Evolutionary conservation across 192 early-diverging fungal species (phyloP), one percentile per base, ranked within the genome.

Genomic region (Irineochytrium annulatum): DNA sequence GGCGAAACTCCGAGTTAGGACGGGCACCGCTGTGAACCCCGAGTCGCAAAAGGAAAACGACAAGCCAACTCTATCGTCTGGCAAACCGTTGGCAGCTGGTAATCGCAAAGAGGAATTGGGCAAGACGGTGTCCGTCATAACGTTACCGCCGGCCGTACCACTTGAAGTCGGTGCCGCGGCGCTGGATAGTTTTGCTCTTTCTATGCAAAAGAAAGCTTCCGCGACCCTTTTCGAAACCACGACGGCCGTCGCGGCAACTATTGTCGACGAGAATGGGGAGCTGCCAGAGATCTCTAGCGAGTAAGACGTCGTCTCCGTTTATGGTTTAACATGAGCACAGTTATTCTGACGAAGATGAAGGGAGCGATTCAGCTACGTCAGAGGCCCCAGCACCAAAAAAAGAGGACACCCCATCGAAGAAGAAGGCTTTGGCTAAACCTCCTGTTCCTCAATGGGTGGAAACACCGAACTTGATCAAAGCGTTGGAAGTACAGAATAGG

Each of bases 211-310:
- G n/a, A n/a, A n/a, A n/a, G n/a, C n/a, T n/a, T n/a, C n/a, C 11
- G 46, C 46, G 22, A 8, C 22, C 24, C 46, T 6, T 6, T 22
- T 14, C 46, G 22, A 49, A 49, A 49, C 46, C 6, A 6, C 8
- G 22, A 22, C 6, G 46, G n/a, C n/a, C n/a, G n/a, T n/a, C 46
- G 45, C 67, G 17, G 67, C 67, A 11, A 69, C 60, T 16, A 69
- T 69, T 58, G 67, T 69, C 11, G 67, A 63, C 29, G 67, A 56
- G 34, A 52, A 69, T 69, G 67, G 67, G 29, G 61, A 69, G 20
- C 35, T 69, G 3, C 67, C 67, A 2, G 67, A 69, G 19, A 69
- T 69, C 28, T 19, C 17, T 32, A 62, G 67, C 58, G 43, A 55
- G 66, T 68, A 1, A 8, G 60, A 30, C 0, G 22, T 37, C 26